Conservation (phyloP, 108 stramenopile species). For the Ochromonas danica region DNA sequence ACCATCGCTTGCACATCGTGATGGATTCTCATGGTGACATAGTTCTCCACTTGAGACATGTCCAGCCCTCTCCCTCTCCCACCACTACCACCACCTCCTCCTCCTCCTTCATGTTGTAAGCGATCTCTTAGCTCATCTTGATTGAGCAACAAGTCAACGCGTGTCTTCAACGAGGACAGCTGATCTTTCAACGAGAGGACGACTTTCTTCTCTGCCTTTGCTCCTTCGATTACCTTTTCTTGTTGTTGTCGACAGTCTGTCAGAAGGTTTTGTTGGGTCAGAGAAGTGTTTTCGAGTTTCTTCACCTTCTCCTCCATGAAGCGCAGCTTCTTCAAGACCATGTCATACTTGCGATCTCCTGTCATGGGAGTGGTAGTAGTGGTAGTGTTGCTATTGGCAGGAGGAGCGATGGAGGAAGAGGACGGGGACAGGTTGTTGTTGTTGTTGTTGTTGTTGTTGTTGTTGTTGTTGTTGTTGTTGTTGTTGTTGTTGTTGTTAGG, state of each 20-base stretch:
- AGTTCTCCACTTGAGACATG: neutral
- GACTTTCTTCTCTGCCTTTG: neutral
- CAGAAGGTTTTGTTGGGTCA: neutral
- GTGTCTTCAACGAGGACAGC: neutral
- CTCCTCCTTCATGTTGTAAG: neutral
- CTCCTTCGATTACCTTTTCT: neutral
- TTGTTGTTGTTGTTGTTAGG: no score
- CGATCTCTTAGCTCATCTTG: neutral
- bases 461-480: no score
- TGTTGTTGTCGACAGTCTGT: neutral
- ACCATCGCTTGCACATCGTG: neutral
- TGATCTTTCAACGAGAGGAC: neutral
- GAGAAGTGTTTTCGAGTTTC: neutral
- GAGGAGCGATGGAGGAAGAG: no score
- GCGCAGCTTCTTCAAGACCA: neutral
- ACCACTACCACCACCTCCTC: no score
- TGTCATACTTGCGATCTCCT: no score
- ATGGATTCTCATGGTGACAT: neutral
- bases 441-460: no score
- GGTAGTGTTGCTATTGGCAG: no score
- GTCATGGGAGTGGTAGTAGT: no score
- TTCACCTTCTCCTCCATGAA: neutral
- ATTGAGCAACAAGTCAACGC: neutral
- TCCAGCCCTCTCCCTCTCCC: no score
- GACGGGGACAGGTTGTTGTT: no score